phyloP scores from a whole-genome alignment of 1,284 basidiomycete species.

The Rhodotorula sp. region DNA sequence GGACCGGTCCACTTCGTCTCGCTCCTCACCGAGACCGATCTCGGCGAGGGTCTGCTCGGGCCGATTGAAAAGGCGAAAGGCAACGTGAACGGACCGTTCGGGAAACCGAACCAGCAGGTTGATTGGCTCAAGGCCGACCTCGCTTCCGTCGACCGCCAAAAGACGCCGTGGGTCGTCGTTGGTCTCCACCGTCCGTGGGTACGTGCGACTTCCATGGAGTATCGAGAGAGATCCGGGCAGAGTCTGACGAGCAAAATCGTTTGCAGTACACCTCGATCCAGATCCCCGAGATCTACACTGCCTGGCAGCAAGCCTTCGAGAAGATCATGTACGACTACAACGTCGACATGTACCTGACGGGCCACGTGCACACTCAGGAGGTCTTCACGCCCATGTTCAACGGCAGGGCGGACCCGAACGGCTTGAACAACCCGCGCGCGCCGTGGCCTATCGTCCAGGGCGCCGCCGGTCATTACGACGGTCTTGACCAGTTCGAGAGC shows the following conservation, averaged over 20 bases:
- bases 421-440: conserved; percentile 46
- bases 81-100: conserved; percentile 34
- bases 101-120: conserved; percentile 28
- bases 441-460: conserved; percentile 43
- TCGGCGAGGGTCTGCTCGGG: conserved; percentile 19
- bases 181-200: conserved; percentile 30
- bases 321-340: conserved; percentile 7
- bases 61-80: conserved; percentile 25
- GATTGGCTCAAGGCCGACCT: conserved; percentile 33
- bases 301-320: conserved; percentile 48
- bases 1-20: conserved; percentile 29
- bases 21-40: conserved; percentile 34
- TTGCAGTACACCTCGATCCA: conserved; percentile 5
- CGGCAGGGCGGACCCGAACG: conserved; percentile 42
- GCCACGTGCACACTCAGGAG: conserved; percentile 37
- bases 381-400: conserved; percentile 36
- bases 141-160: conserved; percentile 20
- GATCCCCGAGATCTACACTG: conserved; percentile 19
- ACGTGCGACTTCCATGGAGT: background rate
- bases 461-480: conserved; percentile 39
- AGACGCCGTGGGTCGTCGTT: conserved; percentile 35
- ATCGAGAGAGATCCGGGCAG: too few species aligned
- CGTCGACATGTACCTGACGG: conserved; percentile 12
- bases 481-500: conserved; percentile 23
- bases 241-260: too few species aligned